Conservation (phyloP, 805 yeast genomes). For the Kodamaea kakaduensis region DNA sequence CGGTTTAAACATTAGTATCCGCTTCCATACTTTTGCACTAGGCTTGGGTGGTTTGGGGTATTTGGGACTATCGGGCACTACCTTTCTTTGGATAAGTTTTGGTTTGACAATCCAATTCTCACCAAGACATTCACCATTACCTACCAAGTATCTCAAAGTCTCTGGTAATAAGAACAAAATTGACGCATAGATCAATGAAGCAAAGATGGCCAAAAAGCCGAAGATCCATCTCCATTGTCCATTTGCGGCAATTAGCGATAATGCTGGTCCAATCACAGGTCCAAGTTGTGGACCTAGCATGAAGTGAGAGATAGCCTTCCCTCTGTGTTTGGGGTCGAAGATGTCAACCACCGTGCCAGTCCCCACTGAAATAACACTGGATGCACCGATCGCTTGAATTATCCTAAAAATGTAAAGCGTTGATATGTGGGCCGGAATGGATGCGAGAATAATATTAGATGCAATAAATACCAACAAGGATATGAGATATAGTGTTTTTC, state of each 20-base stretch:
- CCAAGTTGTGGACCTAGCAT: constrained; percentile 41
- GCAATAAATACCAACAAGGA: constrained; percentile 25
- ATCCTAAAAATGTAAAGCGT: constrained; percentile 28
- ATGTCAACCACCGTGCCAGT: constrained; percentile 36
- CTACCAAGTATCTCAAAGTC: constrained; percentile 36
- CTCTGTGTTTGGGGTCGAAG: constrained; percentile 27
- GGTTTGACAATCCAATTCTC: constrained; percentile 26
- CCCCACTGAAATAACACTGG: constrained; percentile 35
- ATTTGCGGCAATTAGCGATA: constrained; percentile 24
- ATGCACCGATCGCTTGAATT: constrained; percentile 36
- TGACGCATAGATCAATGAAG: constrained; percentile 19
- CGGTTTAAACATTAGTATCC: constrained; percentile 38
- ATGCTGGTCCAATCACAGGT: constrained; percentile 35
- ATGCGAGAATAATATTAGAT: constrained; percentile 28
- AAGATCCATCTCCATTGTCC: constrained; percentile 35
- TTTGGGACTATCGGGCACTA: constrained; percentile 18
- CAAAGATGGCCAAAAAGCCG: constrained; percentile 29
- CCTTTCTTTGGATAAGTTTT: constrained; percentile 19
- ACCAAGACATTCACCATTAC: constrained; percentile 26
- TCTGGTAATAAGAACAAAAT: constrained; percentile 35
- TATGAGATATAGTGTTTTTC: constrained; percentile 26
- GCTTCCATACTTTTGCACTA: constrained; percentile 32
- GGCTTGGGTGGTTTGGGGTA: constrained; percentile 48
- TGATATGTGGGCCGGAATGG: constrained; percentile 27
- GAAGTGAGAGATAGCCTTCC: constrained; percentile 28